A percentile compares a stretch with the other conserved stretches of the same genome.
Conservation (phyloP, 805 yeast species). For the Saitoella complicata region DNA sequence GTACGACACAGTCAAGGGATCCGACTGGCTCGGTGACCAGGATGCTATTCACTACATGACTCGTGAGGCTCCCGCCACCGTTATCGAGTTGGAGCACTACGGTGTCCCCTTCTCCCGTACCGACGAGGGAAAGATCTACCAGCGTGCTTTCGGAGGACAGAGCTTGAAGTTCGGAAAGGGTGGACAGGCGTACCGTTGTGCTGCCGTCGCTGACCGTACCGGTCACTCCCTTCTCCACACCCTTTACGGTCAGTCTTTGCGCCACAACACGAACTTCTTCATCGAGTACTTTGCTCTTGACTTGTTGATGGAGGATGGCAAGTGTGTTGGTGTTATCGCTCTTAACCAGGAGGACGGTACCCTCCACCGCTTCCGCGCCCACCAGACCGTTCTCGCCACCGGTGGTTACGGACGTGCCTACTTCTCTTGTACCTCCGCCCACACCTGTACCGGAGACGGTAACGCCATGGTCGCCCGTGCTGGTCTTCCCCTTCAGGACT, state of each 20-base stretch:
- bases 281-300: slow-evolving; percentile 95
- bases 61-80: slow-evolving; percentile 89
- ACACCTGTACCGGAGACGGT: slow-evolving; percentile 99
- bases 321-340: slow-evolving; percentile 91
- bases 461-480: slow-evolving; percentile 97
- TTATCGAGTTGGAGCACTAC: slow-evolving; percentile 91
- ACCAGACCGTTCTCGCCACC: slow-evolving; percentile 90
- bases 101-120: slow-evolving; percentile 98
- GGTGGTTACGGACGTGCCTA: slow-evolving; percentile 99
- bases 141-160: slow-evolving; percentile 99
- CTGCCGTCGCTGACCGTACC: slow-evolving; percentile 99
- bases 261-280: slow-evolving; percentile 95
- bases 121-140: slow-evolving; percentile 91
- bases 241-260: slow-evolving; percentile 85
- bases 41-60: slow-evolving; percentile 99
- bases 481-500: slow-evolving; percentile 91
- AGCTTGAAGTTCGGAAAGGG: slow-evolving; percentile 90
- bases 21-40: slow-evolving; percentile 99
- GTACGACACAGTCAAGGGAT: slow-evolving; percentile 98
- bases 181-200: slow-evolving; percentile 98
- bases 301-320: slow-evolving; percentile 85
- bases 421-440: slow-evolving; percentile 98
- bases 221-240: slow-evolving; percentile 96
- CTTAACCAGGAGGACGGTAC: slow-evolving; percentile 99
- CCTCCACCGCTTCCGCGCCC: slow-evolving; percentile 91